phyloP scores from a whole-genome alignment of 345 rosid genomes.

The Carallia pectinifolia region DNA sequence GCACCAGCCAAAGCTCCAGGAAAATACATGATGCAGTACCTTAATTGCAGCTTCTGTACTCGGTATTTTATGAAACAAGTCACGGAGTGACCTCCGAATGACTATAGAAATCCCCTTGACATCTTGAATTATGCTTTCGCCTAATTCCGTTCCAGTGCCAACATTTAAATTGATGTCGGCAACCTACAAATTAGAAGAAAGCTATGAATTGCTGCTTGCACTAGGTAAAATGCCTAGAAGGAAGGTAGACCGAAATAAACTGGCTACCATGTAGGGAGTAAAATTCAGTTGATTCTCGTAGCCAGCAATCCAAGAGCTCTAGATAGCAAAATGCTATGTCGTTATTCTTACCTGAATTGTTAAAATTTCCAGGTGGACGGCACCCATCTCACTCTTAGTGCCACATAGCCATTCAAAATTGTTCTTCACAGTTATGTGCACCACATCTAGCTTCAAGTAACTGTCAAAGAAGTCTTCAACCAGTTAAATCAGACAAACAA shows the following conservation, averaged over 20 bases:
- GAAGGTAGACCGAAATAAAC: neutral
- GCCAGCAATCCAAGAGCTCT: conserved; percentile 3
- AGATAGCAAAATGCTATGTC: neutral
- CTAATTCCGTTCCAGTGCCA: conserved; percentile 67
- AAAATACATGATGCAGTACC: conserved; percentile 43
- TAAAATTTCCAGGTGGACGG: conserved; percentile 81
- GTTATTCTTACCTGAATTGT: conserved; percentile 69
- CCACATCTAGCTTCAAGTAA: conserved; percentile 94
- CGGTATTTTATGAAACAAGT: conserved; percentile 83
- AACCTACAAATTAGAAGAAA: conserved; percentile 42
- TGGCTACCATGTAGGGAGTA: too few relatives aligned
- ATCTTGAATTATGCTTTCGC: conserved; percentile 90
- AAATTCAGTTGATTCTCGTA: neutral
- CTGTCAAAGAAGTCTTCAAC: conserved; percentile 38
- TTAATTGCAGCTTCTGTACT: conserved; percentile 60
- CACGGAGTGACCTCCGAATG: conserved; percentile 79
- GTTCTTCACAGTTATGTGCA: conserved; percentile 81
- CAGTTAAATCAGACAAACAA: neutral
- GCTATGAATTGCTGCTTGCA: neutral
- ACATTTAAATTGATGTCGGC: conserved; percentile 94
- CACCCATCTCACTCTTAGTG: conserved; percentile 64
- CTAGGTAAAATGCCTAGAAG: conserved; percentile 2
- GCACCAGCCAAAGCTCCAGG: neutral
- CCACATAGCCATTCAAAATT: conserved; percentile 86
- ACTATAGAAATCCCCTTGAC: conserved; percentile 87